Percentiles rank a stretch among this genome's conserved stretches.
Evolutionary conservation across 306 rosid species (phyloP).

Genomic region (Inga leiocalycina): DNA sequence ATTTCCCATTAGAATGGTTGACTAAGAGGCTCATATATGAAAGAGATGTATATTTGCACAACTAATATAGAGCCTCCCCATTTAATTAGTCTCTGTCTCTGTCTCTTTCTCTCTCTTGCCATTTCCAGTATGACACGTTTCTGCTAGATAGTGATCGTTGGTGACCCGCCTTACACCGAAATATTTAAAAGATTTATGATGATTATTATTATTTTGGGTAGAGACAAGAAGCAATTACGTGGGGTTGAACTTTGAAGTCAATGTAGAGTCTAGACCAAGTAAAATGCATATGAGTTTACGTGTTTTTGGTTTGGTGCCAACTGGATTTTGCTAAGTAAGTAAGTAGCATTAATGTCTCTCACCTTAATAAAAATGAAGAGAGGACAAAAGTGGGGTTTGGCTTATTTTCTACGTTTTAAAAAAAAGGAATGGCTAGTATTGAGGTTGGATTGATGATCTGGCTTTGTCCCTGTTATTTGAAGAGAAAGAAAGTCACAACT

Average conservation of each 20-base stretch:
- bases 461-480: neutral
- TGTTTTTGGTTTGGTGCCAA: slow-evolving; percentile 10
- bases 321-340: slow-evolving; percentile 3
- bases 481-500: neutral
- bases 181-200: neutral
- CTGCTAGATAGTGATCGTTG: neutral
- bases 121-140: neutral
- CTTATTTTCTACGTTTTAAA: slow-evolving; percentile 20
- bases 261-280: slow-evolving; percentile 5
- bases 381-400: neutral
- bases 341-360: neutral
- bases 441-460: neutral
- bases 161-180: neutral
- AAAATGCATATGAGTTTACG: neutral
- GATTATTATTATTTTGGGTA: neutral
- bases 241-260: slow-evolving; percentile 1
- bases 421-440: neutral
- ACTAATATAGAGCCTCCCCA: neutral
- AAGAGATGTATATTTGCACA: slow-evolving; percentile 10
- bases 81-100: neutral
- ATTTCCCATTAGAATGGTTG: slow-evolving; percentile 13
- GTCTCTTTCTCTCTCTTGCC: neutral
- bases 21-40: slow-evolving; percentile 2
- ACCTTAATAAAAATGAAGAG: neutral
- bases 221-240: slow-evolving; percentile 1